Conservation (phyloP, 176 grass and related monocot genomes). For the Poa annua region DNA sequence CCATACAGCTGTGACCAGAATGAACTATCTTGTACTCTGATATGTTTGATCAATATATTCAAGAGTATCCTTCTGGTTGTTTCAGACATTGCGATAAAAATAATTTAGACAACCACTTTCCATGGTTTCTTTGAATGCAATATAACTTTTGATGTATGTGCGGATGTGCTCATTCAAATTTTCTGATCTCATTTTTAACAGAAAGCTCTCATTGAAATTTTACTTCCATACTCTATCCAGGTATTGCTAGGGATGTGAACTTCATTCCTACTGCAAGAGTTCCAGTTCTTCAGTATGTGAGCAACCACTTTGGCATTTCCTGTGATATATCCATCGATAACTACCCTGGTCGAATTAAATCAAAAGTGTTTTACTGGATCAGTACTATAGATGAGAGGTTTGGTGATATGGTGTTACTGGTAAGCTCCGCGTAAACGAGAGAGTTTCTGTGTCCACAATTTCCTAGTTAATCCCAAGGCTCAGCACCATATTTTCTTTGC, state of each 20-base stretch:
- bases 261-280: constrained; percentile 87
- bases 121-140: background rate
- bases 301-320: constrained; percentile 60
- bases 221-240: constrained; percentile 51
- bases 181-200: background rate
- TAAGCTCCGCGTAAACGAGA: constrained; percentile 38
- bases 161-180: background rate
- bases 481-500: constrained; percentile 41
- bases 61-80: background rate
- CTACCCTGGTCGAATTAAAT: constrained; percentile 71
- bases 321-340: constrained; percentile 90
- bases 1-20: constrained; percentile 12
- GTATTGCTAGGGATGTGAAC: constrained; percentile 56
- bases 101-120: background rate
- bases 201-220: background rate
- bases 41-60: background rate
- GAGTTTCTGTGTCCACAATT: background rate
- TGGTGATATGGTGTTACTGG: constrained; percentile 89
- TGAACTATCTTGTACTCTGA: background rate
- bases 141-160: background rate
- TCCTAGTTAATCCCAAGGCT: constrained; percentile 34
- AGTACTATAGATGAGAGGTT: constrained; percentile 71
- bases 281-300: constrained; percentile 77
- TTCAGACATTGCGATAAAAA: background rate
- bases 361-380: constrained; percentile 73